Evolutionary conservation across 2,329 filamentous ascomycete species (phyloP).

Genomic region (Celoporthe dispersa): DNA sequence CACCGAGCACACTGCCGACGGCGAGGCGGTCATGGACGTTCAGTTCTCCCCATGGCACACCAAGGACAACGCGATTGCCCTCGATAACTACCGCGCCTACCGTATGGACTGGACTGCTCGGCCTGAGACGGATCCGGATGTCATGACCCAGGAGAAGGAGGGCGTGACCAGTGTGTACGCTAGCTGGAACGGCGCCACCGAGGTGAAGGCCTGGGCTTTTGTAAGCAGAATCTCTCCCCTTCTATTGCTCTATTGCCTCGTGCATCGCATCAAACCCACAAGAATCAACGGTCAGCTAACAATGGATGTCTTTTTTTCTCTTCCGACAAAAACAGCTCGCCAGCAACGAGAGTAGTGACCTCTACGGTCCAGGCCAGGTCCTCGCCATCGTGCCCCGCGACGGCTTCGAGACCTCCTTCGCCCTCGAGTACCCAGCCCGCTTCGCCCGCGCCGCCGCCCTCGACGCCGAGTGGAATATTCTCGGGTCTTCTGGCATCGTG

Average conservation of each 20-base stretch:
- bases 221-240: background rate
- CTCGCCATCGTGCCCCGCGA: slow-evolving; percentile 14
- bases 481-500: slow-evolving; percentile 21
- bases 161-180: slow-evolving; percentile 32
- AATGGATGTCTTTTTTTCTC: background rate
- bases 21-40: slow-evolving; percentile 45
- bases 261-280: background rate
- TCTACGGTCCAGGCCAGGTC: slow-evolving; percentile 13
- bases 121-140: slow-evolving; percentile 32
- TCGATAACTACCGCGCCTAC: slow-evolving; percentile 34
- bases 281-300: background rate
- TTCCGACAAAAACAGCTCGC: slow-evolving; percentile 14
- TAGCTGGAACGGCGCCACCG: slow-evolving; percentile 40
- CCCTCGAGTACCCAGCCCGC: slow-evolving; percentile 6
- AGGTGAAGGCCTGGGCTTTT: slow-evolving; percentile 32
- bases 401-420: slow-evolving; percentile 18
- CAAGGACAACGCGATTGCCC: slow-evolving; percentile 19
- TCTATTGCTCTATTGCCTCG: background rate
- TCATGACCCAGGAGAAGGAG: slow-evolving; percentile 29
- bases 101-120: slow-evolving; percentile 35
- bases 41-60: slow-evolving; percentile 42
- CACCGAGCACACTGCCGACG: slow-evolving; percentile 47
- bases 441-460: slow-evolving; percentile 19
- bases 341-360: slow-evolving; percentile 9
- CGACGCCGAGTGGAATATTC: slow-evolving; percentile 9